phyloP scores from a whole-genome alignment of 1,139 yeast species.

The Candida sp. region DNA sequence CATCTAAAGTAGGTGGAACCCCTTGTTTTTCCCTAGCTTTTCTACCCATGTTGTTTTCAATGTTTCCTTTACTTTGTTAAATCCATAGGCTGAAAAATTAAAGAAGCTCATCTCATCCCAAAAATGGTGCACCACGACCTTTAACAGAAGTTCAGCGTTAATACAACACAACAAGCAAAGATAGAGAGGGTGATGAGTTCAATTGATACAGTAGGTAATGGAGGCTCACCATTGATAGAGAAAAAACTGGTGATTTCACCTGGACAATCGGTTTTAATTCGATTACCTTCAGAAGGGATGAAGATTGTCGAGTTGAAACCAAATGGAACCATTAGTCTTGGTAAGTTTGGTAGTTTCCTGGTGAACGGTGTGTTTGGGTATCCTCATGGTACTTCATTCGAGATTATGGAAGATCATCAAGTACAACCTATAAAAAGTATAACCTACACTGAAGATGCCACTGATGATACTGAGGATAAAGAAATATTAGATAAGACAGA shows the following conservation, averaged over 20 bases:
- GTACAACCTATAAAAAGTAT: slow-evolving; percentile 48
- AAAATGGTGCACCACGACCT: slow-evolving; percentile 2
- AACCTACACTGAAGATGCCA: slow-evolving; percentile 22
- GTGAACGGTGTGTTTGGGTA: slow-evolving; percentile 75
- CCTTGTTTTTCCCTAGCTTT: slow-evolving; percentile 89
- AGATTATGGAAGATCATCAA: slow-evolving; percentile 58
- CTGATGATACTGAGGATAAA: slow-evolving; percentile 24
- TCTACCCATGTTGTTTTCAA: slow-evolving; percentile 66
- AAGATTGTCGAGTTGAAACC: slow-evolving; percentile 65
- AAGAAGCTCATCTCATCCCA: slow-evolving; percentile 2
- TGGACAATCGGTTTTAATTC: slow-evolving; percentile 60
- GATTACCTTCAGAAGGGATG: slow-evolving; percentile 78
- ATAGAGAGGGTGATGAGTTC: slow-evolving; percentile 10
- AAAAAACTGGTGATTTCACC: slow-evolving; percentile 26
- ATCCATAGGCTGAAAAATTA: neutral
- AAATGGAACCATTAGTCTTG: slow-evolving; percentile 64
- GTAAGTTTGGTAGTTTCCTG: slow-evolving; percentile 86
- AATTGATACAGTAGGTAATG: slow-evolving; percentile 3
- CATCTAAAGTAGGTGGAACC: slow-evolving; percentile 83
- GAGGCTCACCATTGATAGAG: neutral
- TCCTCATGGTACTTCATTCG: slow-evolving; percentile 88
- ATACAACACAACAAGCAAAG: neutral
- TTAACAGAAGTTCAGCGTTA: neutral
- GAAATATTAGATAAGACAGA: slow-evolving; percentile 32
- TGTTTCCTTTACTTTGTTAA: neutral